A percentile compares a stretch with the other conserved stretches of the same genome.
Evolutionary conservation across 2,329 filamentous ascomycete genomes (phyloP).

Genomic region (Colletotrichum salicis): DNA sequence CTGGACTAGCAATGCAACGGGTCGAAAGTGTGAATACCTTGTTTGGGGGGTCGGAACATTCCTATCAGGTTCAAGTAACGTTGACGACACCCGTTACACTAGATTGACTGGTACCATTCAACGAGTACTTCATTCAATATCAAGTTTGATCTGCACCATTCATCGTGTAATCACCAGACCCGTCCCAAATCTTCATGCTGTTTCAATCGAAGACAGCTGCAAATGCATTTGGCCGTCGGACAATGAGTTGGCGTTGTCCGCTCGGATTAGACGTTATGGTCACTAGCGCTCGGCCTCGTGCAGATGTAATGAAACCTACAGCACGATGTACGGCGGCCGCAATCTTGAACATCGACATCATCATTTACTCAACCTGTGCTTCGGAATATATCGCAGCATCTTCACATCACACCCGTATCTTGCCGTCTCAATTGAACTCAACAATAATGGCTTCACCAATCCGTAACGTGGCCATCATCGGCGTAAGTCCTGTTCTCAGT

Average conservation of each 20-base stretch:
- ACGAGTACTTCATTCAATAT: too few relatives aligned
- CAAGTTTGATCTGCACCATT: too few relatives aligned
- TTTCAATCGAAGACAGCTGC: too few relatives aligned
- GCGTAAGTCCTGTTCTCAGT: neutral
- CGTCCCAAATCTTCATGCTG: too few relatives aligned
- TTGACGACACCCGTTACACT: too few relatives aligned
- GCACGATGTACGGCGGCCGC: neutral
- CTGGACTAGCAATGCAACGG: too few relatives aligned
- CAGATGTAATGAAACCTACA: neutral
- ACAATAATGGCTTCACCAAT: neutral
- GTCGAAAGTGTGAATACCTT: too few relatives aligned
- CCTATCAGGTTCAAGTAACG: too few relatives aligned
- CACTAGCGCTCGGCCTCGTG: neutral
- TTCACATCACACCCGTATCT: neutral
- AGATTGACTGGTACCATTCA: too few relatives aligned
- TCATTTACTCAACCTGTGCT: neutral
- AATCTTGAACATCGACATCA: neutral
- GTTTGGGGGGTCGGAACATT: too few relatives aligned
- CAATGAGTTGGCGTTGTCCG: neutral
- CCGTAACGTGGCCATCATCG: constrained; percentile 14
- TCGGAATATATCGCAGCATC: neutral
- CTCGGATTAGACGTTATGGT: neutral
- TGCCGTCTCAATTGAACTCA: neutral
- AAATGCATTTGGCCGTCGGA: neutral
- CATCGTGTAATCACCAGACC: too few relatives aligned